These are phyloP conservation scores for Amanita muscaria DNA, from an alignment of 768 basidiomycete genomes.

Conservation along the genomic window DNA sequence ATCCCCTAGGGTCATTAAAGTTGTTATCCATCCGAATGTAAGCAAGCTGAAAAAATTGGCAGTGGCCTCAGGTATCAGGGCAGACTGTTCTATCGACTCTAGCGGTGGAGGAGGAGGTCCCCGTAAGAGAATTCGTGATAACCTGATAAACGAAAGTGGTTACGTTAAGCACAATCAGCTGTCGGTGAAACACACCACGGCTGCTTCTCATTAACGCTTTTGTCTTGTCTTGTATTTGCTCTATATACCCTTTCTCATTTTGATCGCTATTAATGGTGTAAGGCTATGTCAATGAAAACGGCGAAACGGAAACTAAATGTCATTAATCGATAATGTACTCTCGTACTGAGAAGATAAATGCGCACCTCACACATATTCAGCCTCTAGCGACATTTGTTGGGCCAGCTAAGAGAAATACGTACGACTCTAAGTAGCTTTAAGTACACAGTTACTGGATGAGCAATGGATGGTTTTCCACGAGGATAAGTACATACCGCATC, in stretches of 20 bases:
- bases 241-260: neutral
- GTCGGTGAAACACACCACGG: neutral
- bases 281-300: neutral
- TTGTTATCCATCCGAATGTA: conserved; percentile 71
- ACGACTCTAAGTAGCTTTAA: too few species aligned
- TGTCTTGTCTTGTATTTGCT: neutral
- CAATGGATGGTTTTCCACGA: too few species aligned
- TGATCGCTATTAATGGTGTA: neutral
- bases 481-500: too few species aligned
- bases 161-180: neutral
- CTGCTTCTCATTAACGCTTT: neutral
- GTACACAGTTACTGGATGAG: too few species aligned
- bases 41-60: conserved; percentile 52
- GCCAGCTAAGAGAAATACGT: too few species aligned
- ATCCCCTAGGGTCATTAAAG: conserved; percentile 66
- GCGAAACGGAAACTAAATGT: neutral
- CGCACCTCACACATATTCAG: too few species aligned
- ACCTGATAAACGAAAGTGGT: neutral
- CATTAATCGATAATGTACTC: too few species aligned
- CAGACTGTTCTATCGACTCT: conserved; percentile 49
- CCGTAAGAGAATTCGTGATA: conserved; percentile 7
- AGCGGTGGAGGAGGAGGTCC: conserved; percentile 36
- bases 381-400: too few species aligned
- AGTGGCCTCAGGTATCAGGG: conserved; percentile 54
- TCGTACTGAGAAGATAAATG: too few species aligned